These are phyloP conservation scores for Trametes cingulata DNA, from an alignment of 768 basidiomycete species.

Conservation along the genomic window DNA sequence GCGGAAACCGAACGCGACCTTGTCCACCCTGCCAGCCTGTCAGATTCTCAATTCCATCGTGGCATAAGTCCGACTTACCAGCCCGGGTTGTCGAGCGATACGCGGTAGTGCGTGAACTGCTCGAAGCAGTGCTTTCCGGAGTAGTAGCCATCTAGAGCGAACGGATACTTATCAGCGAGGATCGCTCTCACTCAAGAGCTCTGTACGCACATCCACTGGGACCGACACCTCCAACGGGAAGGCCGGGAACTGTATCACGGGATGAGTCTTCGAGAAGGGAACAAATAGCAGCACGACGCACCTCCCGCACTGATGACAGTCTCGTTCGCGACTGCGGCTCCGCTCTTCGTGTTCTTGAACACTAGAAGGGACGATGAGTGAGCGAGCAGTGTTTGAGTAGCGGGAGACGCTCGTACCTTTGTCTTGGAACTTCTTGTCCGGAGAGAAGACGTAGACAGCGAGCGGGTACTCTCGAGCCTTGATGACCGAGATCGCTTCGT, in stretches of 20 bases:
- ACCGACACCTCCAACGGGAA: slow-evolving; percentile 76
- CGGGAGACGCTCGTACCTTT: too few relatives aligned
- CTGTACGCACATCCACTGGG: slow-evolving; percentile 58
- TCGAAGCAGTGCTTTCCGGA: slow-evolving; percentile 78
- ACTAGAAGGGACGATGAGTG: slow-evolving; percentile 41
- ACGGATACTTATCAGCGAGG: not conserved
- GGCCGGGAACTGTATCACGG: slow-evolving; percentile 46
- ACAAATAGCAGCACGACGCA: slow-evolving; percentile 32
- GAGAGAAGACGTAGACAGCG: slow-evolving; percentile 75
- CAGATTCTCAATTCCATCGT: not conserved
- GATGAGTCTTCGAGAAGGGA: not conserved
- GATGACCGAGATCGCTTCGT: slow-evolving; percentile 71
- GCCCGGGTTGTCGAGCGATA: slow-evolving; percentile 47
- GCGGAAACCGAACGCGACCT: slow-evolving; percentile 31
- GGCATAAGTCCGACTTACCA: slow-evolving; percentile 31
- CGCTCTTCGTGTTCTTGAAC: slow-evolving; percentile 69
- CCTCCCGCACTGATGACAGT: slow-evolving; percentile 59
- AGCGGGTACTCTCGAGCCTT: slow-evolving; percentile 69
- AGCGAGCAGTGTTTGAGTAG: not conserved
- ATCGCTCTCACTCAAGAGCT: slow-evolving; percentile 23
- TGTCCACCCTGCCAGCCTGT: slow-evolving; percentile 33
- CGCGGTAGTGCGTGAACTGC: slow-evolving; percentile 72
- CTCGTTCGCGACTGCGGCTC: slow-evolving; percentile 72
- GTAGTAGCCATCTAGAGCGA: slow-evolving; percentile 56
- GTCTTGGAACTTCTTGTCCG: slow-evolving; percentile 55